These are phyloP conservation scores for Pleurotus citrinopileatus DNA, from an alignment of 768 basidiomycete species.

Conservation along the genomic window DNA sequence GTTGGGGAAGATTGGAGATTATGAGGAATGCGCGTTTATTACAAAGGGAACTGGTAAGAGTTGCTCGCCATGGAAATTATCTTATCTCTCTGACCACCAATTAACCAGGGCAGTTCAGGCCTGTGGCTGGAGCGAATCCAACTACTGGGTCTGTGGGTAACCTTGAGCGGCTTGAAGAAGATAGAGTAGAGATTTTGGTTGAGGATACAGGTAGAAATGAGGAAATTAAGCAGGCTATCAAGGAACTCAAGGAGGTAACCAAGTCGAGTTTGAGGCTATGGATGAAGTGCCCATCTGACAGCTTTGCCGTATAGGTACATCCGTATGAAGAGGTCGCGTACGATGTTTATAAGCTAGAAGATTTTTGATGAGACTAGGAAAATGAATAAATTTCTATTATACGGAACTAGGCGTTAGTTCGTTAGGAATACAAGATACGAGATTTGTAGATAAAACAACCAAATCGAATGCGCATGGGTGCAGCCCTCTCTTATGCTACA, in stretches of 20 bases:
- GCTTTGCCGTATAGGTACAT: constrained; percentile 34
- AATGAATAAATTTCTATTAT: too few relatives aligned
- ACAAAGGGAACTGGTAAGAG: constrained; percentile 49
- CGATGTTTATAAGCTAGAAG: constrained; percentile 50
- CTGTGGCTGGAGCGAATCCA: constrained; percentile 39
- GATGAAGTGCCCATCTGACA: not conserved
- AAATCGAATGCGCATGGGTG: not conserved
- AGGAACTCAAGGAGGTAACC: constrained; percentile 44
- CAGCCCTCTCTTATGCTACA: too few relatives aligned
- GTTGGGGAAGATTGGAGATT: constrained; percentile 50
- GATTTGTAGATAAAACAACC: too few relatives aligned
- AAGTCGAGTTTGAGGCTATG: not conserved
- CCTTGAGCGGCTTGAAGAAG: constrained; percentile 49
- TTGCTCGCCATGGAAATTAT: not conserved
- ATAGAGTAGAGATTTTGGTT: constrained; percentile 53
- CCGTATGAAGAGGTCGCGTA: constrained; percentile 60
- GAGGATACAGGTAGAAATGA: constrained; percentile 30
- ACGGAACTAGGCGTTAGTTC: too few relatives aligned
- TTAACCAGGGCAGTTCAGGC: constrained; percentile 43
- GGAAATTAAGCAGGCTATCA: constrained; percentile 37
- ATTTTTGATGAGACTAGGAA: constrained; percentile 37
- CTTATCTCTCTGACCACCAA: not conserved
- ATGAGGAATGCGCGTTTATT: constrained; percentile 54
- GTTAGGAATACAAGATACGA: too few relatives aligned
- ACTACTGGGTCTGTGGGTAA: constrained; percentile 38